These are phyloP conservation scores for Aspergillus sparsus DNA, from an alignment of 495 filamentous ascomycete species.

Conservation along the genomic window DNA sequence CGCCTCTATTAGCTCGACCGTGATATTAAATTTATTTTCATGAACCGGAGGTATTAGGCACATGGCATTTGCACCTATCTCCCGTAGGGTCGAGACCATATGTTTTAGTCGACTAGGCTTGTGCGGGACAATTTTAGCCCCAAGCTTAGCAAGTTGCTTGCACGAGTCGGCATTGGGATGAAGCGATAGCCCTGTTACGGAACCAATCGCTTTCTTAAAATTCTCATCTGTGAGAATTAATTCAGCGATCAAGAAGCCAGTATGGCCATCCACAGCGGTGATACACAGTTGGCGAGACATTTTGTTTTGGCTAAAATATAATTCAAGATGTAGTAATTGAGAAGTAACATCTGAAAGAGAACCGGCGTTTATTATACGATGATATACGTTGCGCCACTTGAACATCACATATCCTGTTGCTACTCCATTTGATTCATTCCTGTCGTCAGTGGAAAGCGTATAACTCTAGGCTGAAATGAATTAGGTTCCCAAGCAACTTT, in stretches of 20 bases:
- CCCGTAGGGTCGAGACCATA: slow-evolving; percentile 40
- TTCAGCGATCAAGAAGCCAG: slow-evolving; percentile 56
- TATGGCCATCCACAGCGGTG: slow-evolving; percentile 55
- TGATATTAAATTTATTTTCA: slow-evolving; percentile 50
- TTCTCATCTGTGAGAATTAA: slow-evolving; percentile 49
- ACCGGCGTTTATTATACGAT: too few relatives aligned
- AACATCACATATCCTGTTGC: too few relatives aligned
- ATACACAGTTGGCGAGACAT: slow-evolving; percentile 27
- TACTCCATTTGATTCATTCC: too few relatives aligned
- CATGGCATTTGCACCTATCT: slow-evolving; percentile 51
- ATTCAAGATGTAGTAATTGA: too few relatives aligned
- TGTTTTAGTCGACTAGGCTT: slow-evolving; percentile 43
- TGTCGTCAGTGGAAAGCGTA: too few relatives aligned
- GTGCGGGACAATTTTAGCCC: slow-evolving; percentile 51
- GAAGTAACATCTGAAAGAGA: too few relatives aligned
- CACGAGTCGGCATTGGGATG: slow-evolving; percentile 49
- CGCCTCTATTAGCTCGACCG: slow-evolving; percentile 49
- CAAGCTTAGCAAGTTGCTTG: slow-evolving; percentile 55
- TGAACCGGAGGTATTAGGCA: slow-evolving; percentile 55
- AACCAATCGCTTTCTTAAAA: slow-evolving; percentile 44
- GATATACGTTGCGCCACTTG: too few relatives aligned
- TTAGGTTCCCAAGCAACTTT: too few relatives aligned
- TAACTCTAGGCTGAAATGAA: too few relatives aligned
- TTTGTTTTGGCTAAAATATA: too few relatives aligned
- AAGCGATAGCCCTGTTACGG: slow-evolving; percentile 44